Conservation (phyloP, 2,329 filamentous ascomycete genomes). For the Aspergillus novofumigatus region DNA sequence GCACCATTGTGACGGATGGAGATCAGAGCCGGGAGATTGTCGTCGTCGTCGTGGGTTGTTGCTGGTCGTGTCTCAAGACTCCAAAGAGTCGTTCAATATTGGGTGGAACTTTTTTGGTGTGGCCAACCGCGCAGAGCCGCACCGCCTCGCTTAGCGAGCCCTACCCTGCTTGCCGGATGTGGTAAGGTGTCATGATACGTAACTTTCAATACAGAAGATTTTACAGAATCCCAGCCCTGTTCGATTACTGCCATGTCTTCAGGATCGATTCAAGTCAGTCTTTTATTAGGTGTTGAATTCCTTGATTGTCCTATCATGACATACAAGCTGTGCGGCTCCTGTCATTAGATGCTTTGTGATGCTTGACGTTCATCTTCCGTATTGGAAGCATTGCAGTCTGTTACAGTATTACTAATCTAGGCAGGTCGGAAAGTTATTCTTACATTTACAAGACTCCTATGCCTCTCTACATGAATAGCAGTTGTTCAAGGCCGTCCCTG, state of each 20-base stretch:
- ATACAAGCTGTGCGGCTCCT: background rate
- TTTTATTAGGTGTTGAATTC: background rate
- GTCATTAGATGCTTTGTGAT: background rate
- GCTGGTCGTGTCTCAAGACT: constrained; percentile 44
- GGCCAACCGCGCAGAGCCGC: constrained; percentile 34
- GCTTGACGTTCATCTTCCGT: background rate
- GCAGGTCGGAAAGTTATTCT: background rate
- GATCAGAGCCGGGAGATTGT: constrained; percentile 47
- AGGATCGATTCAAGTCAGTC: background rate
- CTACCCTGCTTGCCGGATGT: constrained; percentile 31
- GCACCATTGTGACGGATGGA: constrained; percentile 51
- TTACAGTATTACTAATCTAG: background rate
- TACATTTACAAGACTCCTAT: background rate
- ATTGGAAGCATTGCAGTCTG: background rate
- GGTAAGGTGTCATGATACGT: constrained; percentile 17
- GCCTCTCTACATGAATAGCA: background rate
- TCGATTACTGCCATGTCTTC: background rate
- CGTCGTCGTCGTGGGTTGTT: constrained; percentile 40
- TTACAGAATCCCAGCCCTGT: background rate
- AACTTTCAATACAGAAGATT: background rate
- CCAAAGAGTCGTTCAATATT: constrained; percentile 32
- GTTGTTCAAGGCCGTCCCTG: background rate
- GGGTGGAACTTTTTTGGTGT: constrained; percentile 41
- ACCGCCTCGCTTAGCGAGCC: constrained; percentile 44
- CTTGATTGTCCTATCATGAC: background rate